A percentile compares a stretch with the other conserved stretches of the same genome.
Conservation (phyloP, 331 rosid species). For the Phaseolus coccineus region DNA sequence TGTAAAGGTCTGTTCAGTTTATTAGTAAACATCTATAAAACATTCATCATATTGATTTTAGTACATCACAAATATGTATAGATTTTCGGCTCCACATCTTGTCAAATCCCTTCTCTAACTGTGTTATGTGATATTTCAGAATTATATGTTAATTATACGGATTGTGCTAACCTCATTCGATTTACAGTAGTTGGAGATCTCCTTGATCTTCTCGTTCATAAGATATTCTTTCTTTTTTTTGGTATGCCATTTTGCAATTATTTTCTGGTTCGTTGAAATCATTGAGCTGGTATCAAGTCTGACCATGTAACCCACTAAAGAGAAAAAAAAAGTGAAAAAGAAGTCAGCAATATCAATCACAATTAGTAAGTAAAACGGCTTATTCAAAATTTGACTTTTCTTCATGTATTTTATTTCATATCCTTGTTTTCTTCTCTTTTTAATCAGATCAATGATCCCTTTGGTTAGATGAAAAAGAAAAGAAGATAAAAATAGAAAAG, state of each 20-base stretch:
- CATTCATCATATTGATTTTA: not conserved
- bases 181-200: constrained; percentile 48
- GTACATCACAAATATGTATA: not conserved
- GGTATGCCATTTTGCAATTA: constrained; percentile 47
- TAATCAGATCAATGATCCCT: not conserved
- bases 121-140: constrained; percentile 9
- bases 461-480: no score
- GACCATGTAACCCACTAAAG: constrained; percentile 70
- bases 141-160: not conserved
- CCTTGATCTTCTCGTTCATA: constrained; percentile 37
- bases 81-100: not conserved
- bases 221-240: constrained; percentile 54
- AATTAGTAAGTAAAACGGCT: not conserved
- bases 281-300: constrained; percentile 41
- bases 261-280: constrained; percentile 54
- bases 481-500: no score
- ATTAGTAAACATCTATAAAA: not conserved
- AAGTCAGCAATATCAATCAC: constrained; percentile 32
- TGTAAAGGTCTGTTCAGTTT: not conserved
- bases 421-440: not conserved
- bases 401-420: not conserved
- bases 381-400: not conserved
- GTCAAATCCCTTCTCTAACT: constrained; percentile 22
- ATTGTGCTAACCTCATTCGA: constrained; percentile 53
- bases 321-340: not conserved